phyloP scores from a whole-genome alignment of 345 rosid genomes.

The Luvunga scandens region DNA sequence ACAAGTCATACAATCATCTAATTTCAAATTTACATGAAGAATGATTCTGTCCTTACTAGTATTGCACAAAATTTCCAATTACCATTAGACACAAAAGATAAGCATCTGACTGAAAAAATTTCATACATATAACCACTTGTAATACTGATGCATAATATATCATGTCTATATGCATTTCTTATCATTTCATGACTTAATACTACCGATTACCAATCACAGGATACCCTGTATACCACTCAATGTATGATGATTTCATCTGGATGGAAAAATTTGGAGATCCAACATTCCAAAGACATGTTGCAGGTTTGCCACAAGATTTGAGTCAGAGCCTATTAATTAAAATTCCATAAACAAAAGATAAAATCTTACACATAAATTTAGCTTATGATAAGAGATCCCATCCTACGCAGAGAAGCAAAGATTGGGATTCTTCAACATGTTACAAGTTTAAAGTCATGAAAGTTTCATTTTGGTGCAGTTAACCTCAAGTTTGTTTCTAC shows the following conservation, averaged over 20 bases:
- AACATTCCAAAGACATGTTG: conserved; percentile 67
- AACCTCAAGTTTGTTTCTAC: not conserved
- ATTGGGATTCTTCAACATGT: not conserved
- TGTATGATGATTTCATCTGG: conserved; percentile 84
- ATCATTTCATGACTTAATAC: conserved; percentile 5
- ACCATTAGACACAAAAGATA: not conserved
- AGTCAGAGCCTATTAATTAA: not conserved
- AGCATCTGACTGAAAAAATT: too few species aligned
- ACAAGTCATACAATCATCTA: not conserved
- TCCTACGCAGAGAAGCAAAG: not conserved
- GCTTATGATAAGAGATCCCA: not conserved
- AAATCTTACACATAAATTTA: not conserved
- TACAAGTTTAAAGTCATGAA: not conserved
- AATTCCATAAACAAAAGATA: not conserved
- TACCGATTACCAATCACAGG: conserved; percentile 32
- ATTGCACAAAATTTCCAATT: not conserved
- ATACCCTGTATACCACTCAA: conserved; percentile 82
- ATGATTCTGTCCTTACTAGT: not conserved
- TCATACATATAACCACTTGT: too few species aligned
- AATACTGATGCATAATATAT: not conserved
- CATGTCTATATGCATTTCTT: not conserved
- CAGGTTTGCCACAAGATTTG: conserved; percentile 38
- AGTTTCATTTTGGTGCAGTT: not conserved
- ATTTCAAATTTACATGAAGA: not conserved
- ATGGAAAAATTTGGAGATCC: conserved; percentile 83